Conservation (phyloP, 257 asterid genomes). For the Verbena officinalis region DNA sequence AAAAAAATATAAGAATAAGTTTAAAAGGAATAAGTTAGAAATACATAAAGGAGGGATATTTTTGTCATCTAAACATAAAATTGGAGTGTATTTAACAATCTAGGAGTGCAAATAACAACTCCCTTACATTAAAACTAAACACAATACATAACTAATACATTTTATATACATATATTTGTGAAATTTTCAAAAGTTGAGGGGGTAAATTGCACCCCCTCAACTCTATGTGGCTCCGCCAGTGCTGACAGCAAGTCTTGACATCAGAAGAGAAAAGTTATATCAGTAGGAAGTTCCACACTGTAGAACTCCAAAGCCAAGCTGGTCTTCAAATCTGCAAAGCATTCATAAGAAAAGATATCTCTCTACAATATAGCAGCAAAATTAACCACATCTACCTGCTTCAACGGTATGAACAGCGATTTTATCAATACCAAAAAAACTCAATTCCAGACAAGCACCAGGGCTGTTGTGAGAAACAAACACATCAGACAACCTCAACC, state of each 20-base stretch:
- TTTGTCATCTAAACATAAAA: too few relatives aligned
- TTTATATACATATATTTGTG: too few relatives aligned
- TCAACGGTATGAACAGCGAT: conserved; percentile 14
- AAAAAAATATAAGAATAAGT: too few relatives aligned
- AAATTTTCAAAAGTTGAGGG: too few relatives aligned
- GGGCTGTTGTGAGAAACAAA: conserved; percentile 28
- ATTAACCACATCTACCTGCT: conserved; percentile 28
- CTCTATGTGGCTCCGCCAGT: too few relatives aligned
- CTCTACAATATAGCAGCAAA: not conserved
- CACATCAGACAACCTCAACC: conserved; percentile 32
- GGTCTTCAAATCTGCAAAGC: conserved; percentile 23
- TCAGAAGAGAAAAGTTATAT: not conserved
- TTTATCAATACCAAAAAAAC: conserved; percentile 10
- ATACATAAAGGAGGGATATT: too few relatives aligned
- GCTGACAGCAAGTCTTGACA: not conserved
- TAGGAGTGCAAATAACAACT: too few relatives aligned
- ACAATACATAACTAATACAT: too few relatives aligned
- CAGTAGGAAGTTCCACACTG: not conserved
- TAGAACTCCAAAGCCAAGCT: conserved; percentile 19
- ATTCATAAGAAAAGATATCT: not conserved
- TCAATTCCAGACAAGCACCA: conserved; percentile 8
- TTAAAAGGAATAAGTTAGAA: too few relatives aligned
- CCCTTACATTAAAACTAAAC: too few relatives aligned
- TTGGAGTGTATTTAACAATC: too few relatives aligned
- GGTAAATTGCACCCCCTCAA: too few relatives aligned